Evolutionary conservation across 2,329 filamentous ascomycete species (phyloP), one percentile per base, ranked within the genome.

Genomic region (Beauveria pseudobassiana): DNA sequence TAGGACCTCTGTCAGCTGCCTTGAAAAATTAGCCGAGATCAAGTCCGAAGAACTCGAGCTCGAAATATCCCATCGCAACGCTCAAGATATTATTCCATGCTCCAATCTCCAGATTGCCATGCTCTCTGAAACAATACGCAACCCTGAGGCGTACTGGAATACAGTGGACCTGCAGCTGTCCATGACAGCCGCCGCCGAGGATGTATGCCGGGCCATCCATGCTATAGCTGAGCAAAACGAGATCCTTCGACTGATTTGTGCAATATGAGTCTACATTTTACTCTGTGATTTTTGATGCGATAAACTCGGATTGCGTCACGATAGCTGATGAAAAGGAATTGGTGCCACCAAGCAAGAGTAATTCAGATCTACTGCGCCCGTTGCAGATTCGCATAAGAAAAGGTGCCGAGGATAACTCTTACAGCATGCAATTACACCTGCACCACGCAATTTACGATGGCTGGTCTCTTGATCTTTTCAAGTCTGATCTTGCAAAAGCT

Each of bases 371-470:
- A 16, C 75, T 90, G 2, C 76, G 58, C 3, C 90, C 91, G 0
- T 76, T 93, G 16, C 74, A 72, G 18, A 74, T 91, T n/a, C 82
- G 90, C 63, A 73, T 92, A 1, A 46, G 59, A 9, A 66, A 67
- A 14, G 38, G 57, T 8, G 20, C 65, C 20, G 55, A 69, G 5
- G 61, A 65, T 53, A 60, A 70, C 3, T 67, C 70, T 38, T 66
- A 76, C 9, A 55, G 71, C 4, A 71, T 71, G 63, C 73, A 83
- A 12, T 59, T 90, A 50, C 79, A 87, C 14, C 77, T 96, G 0
- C 92, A 96, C 70, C 93, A 97, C 73, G 86, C 90, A 0, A 72
- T 96, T 1, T 97, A 96, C 69, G 93, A 97, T 72, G 93, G 92
- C n/a, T 97, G 93, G 93, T 93, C 91, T 0, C 82, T 92, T 69